Conservation (phyloP, 2,329 filamentous ascomycete genomes). For the Pseudocercospora fijiensis region DNA sequence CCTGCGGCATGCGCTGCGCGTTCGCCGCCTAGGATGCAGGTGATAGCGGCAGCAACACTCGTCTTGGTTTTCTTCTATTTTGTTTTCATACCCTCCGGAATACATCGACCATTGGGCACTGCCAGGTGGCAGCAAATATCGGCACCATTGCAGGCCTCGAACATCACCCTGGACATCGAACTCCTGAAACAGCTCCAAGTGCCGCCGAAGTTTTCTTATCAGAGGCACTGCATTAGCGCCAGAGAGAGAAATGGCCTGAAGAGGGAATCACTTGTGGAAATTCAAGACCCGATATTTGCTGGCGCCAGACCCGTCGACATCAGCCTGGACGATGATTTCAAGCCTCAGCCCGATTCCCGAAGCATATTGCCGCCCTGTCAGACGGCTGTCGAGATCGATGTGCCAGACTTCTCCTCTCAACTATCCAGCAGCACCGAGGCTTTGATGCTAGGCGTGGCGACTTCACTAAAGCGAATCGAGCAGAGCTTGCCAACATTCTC, state of each 20-base stretch:
- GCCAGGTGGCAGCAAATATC: slow-evolving; percentile 18
- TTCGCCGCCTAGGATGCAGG: slow-evolving; percentile 12
- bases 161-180: slow-evolving; percentile 25
- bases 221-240: slow-evolving; percentile 25
- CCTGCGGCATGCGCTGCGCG: slow-evolving; percentile 8
- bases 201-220: slow-evolving; percentile 22
- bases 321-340: slow-evolving; percentile 17
- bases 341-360: slow-evolving; percentile 9
- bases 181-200: slow-evolving; percentile 23
- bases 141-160: slow-evolving; percentile 12
- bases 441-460: slow-evolving; percentile 32
- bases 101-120: slow-evolving; percentile 4
- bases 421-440: slow-evolving; percentile 19
- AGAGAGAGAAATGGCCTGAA: slow-evolving; percentile 17
- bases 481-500: slow-evolving; percentile 29
- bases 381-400: slow-evolving; percentile 18
- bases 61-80: slow-evolving; percentile 24
- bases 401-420: slow-evolving; percentile 24
- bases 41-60: slow-evolving; percentile 19
- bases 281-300: slow-evolving; percentile 14
- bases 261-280: slow-evolving; percentile 20
- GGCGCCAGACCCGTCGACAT: slow-evolving; percentile 13
- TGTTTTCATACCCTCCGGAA: slow-evolving; percentile 11
- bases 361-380: slow-evolving; percentile 24
- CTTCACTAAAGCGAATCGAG: slow-evolving; percentile 26